Percentiles rank a stretch among this genome's conserved stretches.
These are phyloP conservation scores for Phyllosticta citribraziliensis DNA, from an alignment of 2,329 filamentous ascomycete species.

Conservation along the genomic window DNA sequence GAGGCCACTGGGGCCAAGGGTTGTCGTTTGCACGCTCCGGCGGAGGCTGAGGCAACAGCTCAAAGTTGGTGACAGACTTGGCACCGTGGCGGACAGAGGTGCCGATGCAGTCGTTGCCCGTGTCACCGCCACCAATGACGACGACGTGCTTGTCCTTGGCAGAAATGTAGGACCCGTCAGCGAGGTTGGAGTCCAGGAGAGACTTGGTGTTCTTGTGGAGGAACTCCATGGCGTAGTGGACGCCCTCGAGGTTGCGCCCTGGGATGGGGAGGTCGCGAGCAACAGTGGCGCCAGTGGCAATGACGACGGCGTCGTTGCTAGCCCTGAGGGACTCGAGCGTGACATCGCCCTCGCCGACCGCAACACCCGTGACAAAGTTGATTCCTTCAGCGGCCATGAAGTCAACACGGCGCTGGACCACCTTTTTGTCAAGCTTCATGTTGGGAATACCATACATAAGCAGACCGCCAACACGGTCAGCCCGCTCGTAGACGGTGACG, in stretches of 20 bases:
- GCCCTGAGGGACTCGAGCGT: constrained; percentile 63
- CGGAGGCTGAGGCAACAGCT: constrained; percentile 85
- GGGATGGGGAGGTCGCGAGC: constrained; percentile 87
- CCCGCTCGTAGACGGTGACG: constrained; percentile 86
- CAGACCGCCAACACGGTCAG: constrained; percentile 80
- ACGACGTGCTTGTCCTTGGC: constrained; percentile 94
- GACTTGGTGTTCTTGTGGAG: constrained; percentile 97
- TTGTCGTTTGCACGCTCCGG: constrained; percentile 86
- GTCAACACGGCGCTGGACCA: constrained; percentile 89
- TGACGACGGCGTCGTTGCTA: constrained; percentile 72
- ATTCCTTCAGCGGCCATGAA: constrained; percentile 89
- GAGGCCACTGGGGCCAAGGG: constrained; percentile 97
- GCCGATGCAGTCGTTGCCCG: constrained; percentile 95
- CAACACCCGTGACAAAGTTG: constrained; percentile 66
- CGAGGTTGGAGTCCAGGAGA: constrained; percentile 79
- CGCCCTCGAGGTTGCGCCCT: constrained; percentile 75
- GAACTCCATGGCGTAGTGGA: constrained; percentile 97
- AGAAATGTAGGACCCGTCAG: constrained; percentile 78
- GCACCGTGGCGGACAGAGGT: constrained; percentile 92
- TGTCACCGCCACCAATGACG: constrained; percentile 95
- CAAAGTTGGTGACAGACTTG: constrained; percentile 94
- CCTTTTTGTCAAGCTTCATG: constrained; percentile 98
- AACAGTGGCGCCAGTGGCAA: constrained; percentile 87
- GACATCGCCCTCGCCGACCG: constrained; percentile 63
- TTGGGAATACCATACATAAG: constrained; percentile 99